These are phyloP conservation scores for Ogataea siamensis DNA, from an alignment of 805 yeast genomes.

Conservation along the genomic window DNA sequence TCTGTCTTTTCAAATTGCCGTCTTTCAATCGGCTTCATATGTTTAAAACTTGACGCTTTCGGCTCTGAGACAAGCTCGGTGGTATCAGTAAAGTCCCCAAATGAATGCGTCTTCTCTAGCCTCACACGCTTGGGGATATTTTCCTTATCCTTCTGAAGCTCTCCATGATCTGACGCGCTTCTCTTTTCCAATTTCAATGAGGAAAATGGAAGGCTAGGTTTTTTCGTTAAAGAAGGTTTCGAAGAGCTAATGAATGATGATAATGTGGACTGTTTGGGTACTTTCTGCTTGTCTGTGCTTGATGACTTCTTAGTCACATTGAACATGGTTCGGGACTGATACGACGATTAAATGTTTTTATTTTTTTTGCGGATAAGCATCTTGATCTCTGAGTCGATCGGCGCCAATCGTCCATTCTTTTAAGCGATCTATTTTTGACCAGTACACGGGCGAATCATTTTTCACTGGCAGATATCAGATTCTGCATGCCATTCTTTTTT, in stretches of 20 bases:
- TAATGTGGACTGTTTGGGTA: constrained; percentile 21
- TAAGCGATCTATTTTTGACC: too few relatives aligned
- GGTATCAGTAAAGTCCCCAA: constrained; percentile 7
- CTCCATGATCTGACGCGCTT: constrained; percentile 1
- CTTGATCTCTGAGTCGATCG: neutral
- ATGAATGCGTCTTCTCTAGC: neutral
- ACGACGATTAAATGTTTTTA: too few relatives aligned
- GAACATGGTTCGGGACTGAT: too few relatives aligned
- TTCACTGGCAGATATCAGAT: neutral
- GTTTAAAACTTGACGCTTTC: constrained; percentile 23
- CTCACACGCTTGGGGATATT: constrained; percentile 4
- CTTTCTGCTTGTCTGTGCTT: constrained; percentile 8
- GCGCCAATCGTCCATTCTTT: too few relatives aligned
- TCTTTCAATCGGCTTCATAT: constrained; percentile 22
- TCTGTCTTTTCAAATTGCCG: constrained; percentile 11
- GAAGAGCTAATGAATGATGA: constrained; percentile 18
- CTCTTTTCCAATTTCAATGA: neutral
- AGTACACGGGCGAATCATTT: too few relatives aligned
- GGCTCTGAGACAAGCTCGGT: too few relatives aligned
- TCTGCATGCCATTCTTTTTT: neutral
- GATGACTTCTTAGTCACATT: constrained; percentile 11
- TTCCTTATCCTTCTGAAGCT: constrained; percentile 1
- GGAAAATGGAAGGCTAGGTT: constrained; percentile 1
- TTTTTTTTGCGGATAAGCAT: too few relatives aligned
- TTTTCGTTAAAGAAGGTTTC: constrained; percentile 9